Conservation (phyloP, 169 alveolate species). For the Plasmodium sp. region DNA sequence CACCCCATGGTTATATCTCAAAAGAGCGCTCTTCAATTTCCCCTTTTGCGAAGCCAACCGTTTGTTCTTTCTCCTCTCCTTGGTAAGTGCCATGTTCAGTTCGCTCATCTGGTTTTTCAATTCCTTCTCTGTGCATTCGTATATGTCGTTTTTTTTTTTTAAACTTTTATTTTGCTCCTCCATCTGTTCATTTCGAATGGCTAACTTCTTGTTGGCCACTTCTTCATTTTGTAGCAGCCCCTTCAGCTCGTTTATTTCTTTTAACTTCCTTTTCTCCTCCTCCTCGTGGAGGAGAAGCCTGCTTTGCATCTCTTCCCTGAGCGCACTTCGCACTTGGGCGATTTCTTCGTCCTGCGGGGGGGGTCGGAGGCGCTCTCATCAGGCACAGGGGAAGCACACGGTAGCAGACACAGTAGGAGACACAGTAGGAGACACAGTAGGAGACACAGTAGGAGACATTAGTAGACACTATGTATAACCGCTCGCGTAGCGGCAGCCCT, state of each 20-base stretch:
- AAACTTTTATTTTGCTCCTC: conserved; percentile 16
- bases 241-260: conserved; percentile 33
- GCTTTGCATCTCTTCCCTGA: not conserved
- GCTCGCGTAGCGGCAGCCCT: not conserved
- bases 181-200: conserved; percentile 3
- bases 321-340: not conserved
- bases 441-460: too few relatives aligned
- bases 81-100: conserved; percentile 5
- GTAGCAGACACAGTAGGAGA: not conserved
- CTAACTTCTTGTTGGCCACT: not conserved
- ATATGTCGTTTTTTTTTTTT: conserved; percentile 35
- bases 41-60: conserved; percentile 29
- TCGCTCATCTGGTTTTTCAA: conserved; percentile 18
- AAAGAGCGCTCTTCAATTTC: conserved; percentile 26
- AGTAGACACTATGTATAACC: not conserved
- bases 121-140: not conserved
- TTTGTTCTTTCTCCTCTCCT: conserved; percentile 62
- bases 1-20: not conserved
- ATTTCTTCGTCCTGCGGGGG: conserved; percentile 65
- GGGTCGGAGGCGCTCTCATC: not conserved
- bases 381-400: not conserved
- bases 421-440: not conserved
- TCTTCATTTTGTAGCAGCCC: conserved; percentile 22
- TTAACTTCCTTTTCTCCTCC: conserved; percentile 3
- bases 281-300: conserved; percentile 2